These are phyloP conservation scores for Trichophyton simii DNA, from an alignment of 2,329 filamentous ascomycete genomes.

Conservation along the genomic window DNA sequence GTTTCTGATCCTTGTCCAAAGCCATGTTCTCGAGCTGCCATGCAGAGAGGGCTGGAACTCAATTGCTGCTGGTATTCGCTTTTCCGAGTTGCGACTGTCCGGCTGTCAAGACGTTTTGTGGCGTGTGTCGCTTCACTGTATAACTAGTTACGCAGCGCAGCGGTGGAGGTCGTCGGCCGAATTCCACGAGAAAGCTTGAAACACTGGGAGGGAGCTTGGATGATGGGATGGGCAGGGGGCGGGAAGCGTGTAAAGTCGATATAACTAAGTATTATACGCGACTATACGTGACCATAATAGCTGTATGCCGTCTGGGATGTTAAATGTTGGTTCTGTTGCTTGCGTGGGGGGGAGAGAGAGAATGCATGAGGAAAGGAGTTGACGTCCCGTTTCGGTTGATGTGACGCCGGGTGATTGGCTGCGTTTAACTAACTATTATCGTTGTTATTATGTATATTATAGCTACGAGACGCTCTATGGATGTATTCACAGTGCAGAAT, in stretches of 20 bases:
- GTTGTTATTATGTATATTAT: not conserved
- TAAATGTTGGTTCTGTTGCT: not conserved
- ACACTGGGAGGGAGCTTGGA: not conserved
- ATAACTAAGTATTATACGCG: not conserved
- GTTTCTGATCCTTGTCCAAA: not conserved
- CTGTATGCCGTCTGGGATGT: not conserved
- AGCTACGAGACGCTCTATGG: not conserved
- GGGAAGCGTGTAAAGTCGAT: not conserved
- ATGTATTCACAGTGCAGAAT: not conserved
- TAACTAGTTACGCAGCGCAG: not conserved
- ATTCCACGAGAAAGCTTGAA: not conserved
- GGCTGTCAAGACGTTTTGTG: not conserved
- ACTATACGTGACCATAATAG: not conserved
- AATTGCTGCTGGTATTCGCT: not conserved
- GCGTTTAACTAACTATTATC: not conserved
- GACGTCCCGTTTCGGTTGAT: not conserved
- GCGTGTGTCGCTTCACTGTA: not conserved
- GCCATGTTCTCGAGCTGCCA: not conserved
- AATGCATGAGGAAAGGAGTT: not conserved
- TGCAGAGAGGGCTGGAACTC: not conserved
- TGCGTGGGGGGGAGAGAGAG: not conserved
- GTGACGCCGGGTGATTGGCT: not conserved
- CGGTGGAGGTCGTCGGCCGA: not conserved
- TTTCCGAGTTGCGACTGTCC: not conserved
- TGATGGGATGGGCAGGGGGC: not conserved